A percentile compares a stretch with the other conserved stretches of the same genome.
Conservation (phyloP, 2,329 filamentous ascomycete genomes). For the Alternaria arbusti region DNA sequence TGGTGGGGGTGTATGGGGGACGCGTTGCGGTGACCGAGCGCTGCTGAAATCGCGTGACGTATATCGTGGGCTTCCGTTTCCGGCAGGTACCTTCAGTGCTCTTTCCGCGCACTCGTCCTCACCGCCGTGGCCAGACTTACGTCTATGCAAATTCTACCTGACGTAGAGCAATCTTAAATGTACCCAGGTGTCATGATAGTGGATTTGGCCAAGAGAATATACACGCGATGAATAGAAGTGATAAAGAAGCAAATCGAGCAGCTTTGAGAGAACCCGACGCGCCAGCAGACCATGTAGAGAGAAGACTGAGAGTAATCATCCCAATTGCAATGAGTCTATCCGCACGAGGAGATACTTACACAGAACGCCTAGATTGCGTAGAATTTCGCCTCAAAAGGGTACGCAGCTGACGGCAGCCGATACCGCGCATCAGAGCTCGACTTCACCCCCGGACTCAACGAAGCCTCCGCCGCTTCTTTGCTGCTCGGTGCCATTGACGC, state of each 20-base stretch:
- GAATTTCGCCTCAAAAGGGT: neutral
- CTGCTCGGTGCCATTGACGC: constrained; percentile 10
- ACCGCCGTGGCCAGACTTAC: too few species aligned
- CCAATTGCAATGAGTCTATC: neutral
- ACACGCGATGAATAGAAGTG: neutral
- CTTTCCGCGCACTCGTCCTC: neutral
- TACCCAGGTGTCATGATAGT: neutral
- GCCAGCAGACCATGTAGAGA: neutral
- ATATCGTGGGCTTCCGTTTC: constrained; percentile 9
- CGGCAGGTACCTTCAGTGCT: constrained; percentile 17
- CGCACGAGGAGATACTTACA: neutral
- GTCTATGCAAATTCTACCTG: neutral
- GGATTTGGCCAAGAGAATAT: neutral
- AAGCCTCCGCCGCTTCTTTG: constrained; percentile 17
- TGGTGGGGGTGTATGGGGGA: neutral
- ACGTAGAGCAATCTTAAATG: neutral
- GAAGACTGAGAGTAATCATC: neutral
- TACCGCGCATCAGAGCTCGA: constrained; percentile 11
- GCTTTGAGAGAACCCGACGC: neutral
- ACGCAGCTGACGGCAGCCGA: neutral
- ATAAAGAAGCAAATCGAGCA: neutral
- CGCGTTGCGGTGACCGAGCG: constrained; percentile 7
- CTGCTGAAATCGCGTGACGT: constrained; percentile 20
- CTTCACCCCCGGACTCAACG: constrained; percentile 17
- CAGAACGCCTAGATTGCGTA: neutral